Evolutionary conservation across 495 filamentous ascomycete genomes (phyloP).

Genomic region (Pseudoneurospora amorphoporcata): DNA sequence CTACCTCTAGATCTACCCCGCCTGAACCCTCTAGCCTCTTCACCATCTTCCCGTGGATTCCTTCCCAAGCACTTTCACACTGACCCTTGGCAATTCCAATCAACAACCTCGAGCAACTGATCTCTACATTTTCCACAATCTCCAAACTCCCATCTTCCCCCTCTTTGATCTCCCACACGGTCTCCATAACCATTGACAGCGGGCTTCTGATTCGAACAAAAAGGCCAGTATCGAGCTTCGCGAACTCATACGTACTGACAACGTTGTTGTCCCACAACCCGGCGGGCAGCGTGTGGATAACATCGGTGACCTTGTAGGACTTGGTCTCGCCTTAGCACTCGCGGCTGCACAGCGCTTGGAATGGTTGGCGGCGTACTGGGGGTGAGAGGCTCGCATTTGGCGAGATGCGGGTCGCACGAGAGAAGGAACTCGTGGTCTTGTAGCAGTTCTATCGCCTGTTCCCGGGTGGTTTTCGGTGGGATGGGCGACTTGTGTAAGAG

Average conservation of each 20-base stretch:
- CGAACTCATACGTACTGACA: constrained; percentile 36
- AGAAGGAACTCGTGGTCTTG: constrained; percentile 47
- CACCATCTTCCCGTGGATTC: constrained; percentile 33
- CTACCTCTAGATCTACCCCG: neutral
- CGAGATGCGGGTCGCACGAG: constrained; percentile 31
- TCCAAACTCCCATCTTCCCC: constrained; percentile 13
- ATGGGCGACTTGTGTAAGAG: constrained; percentile 49
- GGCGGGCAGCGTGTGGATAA: constrained; percentile 30
- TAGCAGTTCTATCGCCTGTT: constrained; percentile 49
- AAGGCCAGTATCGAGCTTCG: constrained; percentile 25
- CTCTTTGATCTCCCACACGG: constrained; percentile 27
- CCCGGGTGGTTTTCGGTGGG: constrained; percentile 42
- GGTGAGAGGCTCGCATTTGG: constrained; percentile 22
- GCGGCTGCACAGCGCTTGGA: constrained; percentile 12
- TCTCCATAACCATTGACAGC: constrained; percentile 36
- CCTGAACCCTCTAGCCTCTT: constrained; percentile 18
- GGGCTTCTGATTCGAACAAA: constrained; percentile 38
- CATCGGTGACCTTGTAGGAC: constrained; percentile 23
- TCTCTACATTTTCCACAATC: constrained; percentile 30
- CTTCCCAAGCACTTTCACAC: constrained; percentile 31
- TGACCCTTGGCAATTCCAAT: constrained; percentile 31
- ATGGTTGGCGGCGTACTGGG: constrained; percentile 7
- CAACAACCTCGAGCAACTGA: constrained; percentile 32
- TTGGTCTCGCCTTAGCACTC: neutral
- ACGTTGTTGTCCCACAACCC: constrained; percentile 38